A percentile compares a stretch with the other conserved stretches of the same genome.
Evolutionary conservation across 2,329 filamentous ascomycete genomes (phyloP).

Genomic region (Botrytis sinoallii): DNA sequence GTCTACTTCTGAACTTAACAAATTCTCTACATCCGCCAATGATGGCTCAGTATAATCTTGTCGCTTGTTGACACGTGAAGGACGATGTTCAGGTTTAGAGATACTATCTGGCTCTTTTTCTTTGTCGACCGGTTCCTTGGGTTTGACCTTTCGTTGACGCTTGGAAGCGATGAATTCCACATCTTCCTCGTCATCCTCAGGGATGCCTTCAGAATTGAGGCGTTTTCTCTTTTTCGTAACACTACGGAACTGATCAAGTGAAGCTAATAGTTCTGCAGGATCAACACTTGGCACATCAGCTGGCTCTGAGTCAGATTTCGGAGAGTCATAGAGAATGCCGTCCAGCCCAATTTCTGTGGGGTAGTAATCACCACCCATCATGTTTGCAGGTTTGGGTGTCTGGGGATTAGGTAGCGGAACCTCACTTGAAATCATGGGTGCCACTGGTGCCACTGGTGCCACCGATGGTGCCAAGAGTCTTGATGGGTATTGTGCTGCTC

Average conservation of each 20-base stretch:
- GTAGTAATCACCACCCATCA: constrained; percentile 38
- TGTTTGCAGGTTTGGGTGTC: constrained; percentile 26
- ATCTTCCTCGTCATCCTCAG: constrained; percentile 28
- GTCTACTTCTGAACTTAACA: constrained; percentile 8
- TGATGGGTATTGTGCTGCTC: constrained; percentile 27
- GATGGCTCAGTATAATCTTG: constrained; percentile 31
- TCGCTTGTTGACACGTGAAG: constrained; percentile 25
- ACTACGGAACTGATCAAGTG: constrained; percentile 21
- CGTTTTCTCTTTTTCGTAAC: constrained; percentile 29
- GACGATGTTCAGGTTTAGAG: constrained; percentile 23
- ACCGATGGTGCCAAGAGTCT: constrained; percentile 29
- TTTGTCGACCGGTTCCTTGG: constrained; percentile 21
- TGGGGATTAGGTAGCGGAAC: constrained; percentile 29
- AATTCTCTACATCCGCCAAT: constrained; percentile 26
- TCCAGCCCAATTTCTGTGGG: constrained; percentile 32
- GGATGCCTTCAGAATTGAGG: constrained; percentile 20
- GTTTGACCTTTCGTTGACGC: constrained; percentile 26
- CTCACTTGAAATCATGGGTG: constrained; percentile 24
- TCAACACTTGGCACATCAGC: constrained; percentile 25
- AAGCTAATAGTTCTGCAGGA: constrained; percentile 30
- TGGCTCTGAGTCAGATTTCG: constrained; percentile 23
- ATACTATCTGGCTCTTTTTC: constrained; percentile 5
- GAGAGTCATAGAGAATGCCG: constrained; percentile 36
- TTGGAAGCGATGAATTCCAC: constrained; percentile 34
- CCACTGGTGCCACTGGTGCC: constrained; percentile 26